Evolutionary conservation across 192 early-diverging fungal species (phyloP).

Genomic region (Coemansia sp.): DNA sequence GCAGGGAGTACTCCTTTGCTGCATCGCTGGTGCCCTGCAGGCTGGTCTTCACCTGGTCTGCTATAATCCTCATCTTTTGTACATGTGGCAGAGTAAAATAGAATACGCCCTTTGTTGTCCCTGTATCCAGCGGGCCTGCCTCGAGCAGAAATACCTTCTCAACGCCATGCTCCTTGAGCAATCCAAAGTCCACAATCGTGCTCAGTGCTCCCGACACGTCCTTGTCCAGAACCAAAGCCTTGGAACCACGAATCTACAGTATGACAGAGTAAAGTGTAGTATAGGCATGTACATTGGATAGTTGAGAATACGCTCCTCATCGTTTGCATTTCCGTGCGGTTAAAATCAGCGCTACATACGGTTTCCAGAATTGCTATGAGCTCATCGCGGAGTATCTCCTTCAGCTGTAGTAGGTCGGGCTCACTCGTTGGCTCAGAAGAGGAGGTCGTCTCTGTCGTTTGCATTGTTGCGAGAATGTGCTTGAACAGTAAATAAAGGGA

Average conservation of each 20-base stretch:
- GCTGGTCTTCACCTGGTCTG: constrained; percentile 52
- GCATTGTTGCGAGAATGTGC: constrained; percentile 1
- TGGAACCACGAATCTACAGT: constrained; percentile 83
- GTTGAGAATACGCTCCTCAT: not conserved
- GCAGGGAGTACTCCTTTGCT: constrained; percentile 64
- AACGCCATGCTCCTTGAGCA: constrained; percentile 94
- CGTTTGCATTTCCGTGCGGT: not conserved
- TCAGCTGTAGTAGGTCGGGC: constrained; percentile 33
- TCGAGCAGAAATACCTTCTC: constrained; percentile 90
- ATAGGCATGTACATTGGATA: too few relatives aligned
- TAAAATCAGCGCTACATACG: constrained; percentile 16
- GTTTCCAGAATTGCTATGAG: constrained; percentile 51
- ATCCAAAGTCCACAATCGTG: constrained; percentile 81
- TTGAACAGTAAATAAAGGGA: not conserved
- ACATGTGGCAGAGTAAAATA: constrained; percentile 83
- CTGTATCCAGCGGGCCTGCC: constrained; percentile 64
- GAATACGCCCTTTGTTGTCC: constrained; percentile 67
- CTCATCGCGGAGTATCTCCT: constrained; percentile 45
- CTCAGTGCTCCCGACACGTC: constrained; percentile 81
- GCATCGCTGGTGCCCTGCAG: constrained; percentile 14
- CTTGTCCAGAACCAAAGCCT: constrained; percentile 87
- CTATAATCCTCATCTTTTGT: constrained; percentile 78
- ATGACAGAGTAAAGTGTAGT: too few relatives aligned
- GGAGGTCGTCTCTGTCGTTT: not conserved
- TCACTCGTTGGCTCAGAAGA: constrained; percentile 9